A percentile compares a stretch with the other conserved stretches of the same genome.
These are phyloP conservation scores for Naganishia sp. DNA, from an alignment of 1,284 basidiomycete genomes.

Conservation along the genomic window DNA sequence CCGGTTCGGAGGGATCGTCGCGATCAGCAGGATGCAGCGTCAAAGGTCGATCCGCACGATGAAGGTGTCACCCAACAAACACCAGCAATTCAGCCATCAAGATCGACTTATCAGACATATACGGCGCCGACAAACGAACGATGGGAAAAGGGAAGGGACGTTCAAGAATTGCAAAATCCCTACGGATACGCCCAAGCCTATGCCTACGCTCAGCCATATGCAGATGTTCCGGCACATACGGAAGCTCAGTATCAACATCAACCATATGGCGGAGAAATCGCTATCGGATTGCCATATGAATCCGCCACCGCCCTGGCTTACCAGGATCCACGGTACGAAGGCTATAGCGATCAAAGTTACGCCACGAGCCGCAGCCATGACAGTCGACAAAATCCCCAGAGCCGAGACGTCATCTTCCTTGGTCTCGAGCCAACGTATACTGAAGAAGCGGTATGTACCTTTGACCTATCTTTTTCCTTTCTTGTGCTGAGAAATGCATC, in stretches of 20 bases:
- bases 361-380: not conserved
- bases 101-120: constrained; percentile 8
- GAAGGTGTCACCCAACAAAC: not conserved
- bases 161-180: constrained; percentile 32
- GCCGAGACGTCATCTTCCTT: constrained; percentile 76
- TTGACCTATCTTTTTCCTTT: not conserved
- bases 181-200: constrained; percentile 4
- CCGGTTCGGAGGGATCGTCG: not conserved
- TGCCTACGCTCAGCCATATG: not conserved
- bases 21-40: not conserved
- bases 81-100: not conserved
- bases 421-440: constrained; percentile 85
- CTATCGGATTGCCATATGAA: constrained; percentile 27
- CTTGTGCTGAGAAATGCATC: constrained; percentile 25
- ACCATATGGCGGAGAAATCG: not conserved
- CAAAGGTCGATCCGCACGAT: not conserved
- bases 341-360: not conserved
- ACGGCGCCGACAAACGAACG: constrained; percentile 14
- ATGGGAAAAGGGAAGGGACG: constrained; percentile 42
- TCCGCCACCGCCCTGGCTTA: constrained; percentile 3
- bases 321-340: not conserved
- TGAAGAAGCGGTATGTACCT: constrained; percentile 75
- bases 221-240: not conserved
- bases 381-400: constrained; percentile 40
- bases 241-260: not conserved